A percentile compares a stretch with the other conserved stretches of the same genome.
Evolutionary conservation across 2,329 filamentous ascomycete species (phyloP).

Genomic region (Mycogone perniciosa): DNA sequence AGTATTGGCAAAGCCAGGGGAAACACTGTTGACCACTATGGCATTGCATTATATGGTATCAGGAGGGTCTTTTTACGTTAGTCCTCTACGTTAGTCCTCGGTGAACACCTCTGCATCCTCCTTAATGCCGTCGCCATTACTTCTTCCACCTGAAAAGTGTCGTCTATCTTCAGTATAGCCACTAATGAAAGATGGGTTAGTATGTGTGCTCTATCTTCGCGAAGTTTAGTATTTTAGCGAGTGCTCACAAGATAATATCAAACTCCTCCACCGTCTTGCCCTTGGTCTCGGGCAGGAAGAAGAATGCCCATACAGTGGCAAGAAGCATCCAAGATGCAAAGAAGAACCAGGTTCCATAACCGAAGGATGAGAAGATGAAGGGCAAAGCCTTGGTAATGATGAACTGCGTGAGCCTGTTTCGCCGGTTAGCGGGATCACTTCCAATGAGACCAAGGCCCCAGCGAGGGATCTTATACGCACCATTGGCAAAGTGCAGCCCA

Average conservation of each 20-base stretch:
- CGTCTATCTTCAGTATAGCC: slow-evolving; percentile 6
- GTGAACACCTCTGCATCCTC: slow-evolving; percentile 8
- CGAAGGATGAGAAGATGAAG: slow-evolving; percentile 37
- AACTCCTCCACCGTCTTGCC: slow-evolving; percentile 48
- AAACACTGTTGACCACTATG: too few relatives aligned
- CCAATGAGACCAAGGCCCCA: neutral
- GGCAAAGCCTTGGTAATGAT: slow-evolving; percentile 38
- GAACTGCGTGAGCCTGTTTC: slow-evolving; percentile 32
- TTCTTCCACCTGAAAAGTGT: neutral
- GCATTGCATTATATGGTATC: too few relatives aligned
- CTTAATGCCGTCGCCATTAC: slow-evolving; percentile 3
- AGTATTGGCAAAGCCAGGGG: too few relatives aligned
- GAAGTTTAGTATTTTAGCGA: too few relatives aligned
- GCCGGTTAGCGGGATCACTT: neutral
- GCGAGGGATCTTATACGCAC: slow-evolving; percentile 7
- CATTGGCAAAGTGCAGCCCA: slow-evolving; percentile 36
- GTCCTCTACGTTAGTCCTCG: neutral
- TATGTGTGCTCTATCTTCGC: too few relatives aligned
- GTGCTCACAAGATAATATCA: slow-evolving; percentile 32
- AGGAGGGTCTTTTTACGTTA: too few relatives aligned
- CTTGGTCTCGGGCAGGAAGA: slow-evolving; percentile 50
- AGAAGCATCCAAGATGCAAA: slow-evolving; percentile 47
- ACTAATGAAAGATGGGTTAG: neutral
- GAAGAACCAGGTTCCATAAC: slow-evolving; percentile 51
- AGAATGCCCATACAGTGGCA: slow-evolving; percentile 42